Evolutionary conservation across 2,329 filamentous ascomycete species (phyloP).

Genomic region (Amesomyces nigricolor): DNA sequence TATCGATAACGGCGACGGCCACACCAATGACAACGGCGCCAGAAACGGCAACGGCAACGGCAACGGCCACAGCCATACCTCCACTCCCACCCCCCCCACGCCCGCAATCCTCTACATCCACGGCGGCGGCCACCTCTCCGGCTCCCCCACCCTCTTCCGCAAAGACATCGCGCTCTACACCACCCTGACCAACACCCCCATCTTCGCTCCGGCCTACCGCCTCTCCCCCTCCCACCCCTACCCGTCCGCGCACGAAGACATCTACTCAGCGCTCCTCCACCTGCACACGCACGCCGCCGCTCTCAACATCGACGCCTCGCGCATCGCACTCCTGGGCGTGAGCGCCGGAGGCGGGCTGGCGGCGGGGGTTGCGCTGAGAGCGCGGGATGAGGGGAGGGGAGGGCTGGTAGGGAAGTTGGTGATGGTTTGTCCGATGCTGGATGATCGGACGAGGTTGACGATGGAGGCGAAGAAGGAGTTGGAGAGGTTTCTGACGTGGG

Average conservation of each 20-base stretch:
- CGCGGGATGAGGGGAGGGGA: conserved; percentile 28
- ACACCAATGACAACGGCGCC: not conserved
- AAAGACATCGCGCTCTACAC: conserved; percentile 19
- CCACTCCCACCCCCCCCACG: no score
- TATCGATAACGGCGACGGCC: not conserved
- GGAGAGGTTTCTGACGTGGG: conserved; percentile 24
- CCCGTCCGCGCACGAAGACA: conserved; percentile 40
- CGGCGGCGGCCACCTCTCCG: conserved; percentile 28
- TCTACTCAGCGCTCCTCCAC: conserved; percentile 27
- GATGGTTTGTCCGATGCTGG: conserved; percentile 36
- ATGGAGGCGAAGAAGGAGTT: conserved; percentile 14
- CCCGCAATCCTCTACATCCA: conserved; percentile 22
- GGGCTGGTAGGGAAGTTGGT: conserved; percentile 32
- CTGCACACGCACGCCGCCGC: conserved; percentile 30
- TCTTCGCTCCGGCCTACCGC: conserved; percentile 41
- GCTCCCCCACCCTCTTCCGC: conserved; percentile 18
- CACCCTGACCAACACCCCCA: conserved; percentile 15
- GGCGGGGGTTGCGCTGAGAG: conserved; percentile 36
- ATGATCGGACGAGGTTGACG: conserved; percentile 29
- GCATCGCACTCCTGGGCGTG: conserved; percentile 26
- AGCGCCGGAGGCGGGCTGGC: conserved; percentile 29
- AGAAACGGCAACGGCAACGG: not conserved
- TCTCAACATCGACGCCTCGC: conserved; percentile 24
- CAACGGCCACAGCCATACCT: not conserved
- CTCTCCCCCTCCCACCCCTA: conserved; percentile 45